phyloP scores from a whole-genome alignment of 441 rosid species.

The Cnidoscolus chayamansa region DNA sequence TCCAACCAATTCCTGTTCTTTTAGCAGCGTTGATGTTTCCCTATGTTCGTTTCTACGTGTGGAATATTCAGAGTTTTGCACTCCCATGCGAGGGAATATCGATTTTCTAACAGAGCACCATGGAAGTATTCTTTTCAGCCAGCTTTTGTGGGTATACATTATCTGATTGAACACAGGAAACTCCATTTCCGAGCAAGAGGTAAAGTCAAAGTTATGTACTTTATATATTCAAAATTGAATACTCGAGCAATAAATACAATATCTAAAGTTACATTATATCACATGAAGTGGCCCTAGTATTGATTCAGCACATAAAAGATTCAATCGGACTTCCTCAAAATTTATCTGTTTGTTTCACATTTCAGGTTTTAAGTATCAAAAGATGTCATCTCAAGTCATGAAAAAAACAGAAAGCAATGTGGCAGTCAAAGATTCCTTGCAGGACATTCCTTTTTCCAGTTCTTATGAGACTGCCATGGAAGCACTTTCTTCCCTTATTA shows the following conservation, averaged over 20 bases:
- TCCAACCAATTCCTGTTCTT: background rate
- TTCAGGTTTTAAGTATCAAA: constrained; percentile 46
- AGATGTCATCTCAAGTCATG: constrained; percentile 36
- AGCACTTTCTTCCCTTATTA: constrained; percentile 74
- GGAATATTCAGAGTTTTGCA: constrained; percentile 34
- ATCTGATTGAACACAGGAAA: constrained; percentile 21
- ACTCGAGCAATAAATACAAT: background rate
- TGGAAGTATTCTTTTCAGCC: constrained; percentile 28
- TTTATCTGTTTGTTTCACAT: constrained; percentile 21
- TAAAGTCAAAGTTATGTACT: constrained; percentile 10
- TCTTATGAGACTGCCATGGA: constrained; percentile 84
- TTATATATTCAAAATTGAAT: background rate
- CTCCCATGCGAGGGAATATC: constrained; percentile 27
- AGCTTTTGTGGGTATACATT: constrained; percentile 10
- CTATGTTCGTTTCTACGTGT: constrained; percentile 33
- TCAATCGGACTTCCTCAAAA: constrained; percentile 9
- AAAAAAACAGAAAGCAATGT: constrained; percentile 31
- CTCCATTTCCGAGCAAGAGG: constrained; percentile 15
- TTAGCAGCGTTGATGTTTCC: constrained; percentile 38
- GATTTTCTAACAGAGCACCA: constrained; percentile 17
- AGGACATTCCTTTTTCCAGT: constrained; percentile 40
- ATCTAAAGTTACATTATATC: background rate
- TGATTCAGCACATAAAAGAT: constrained; percentile 10
- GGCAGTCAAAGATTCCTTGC: constrained; percentile 33
- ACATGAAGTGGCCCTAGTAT: background rate